Evolutionary conservation across 768 basidiomycete genomes (phyloP).

Genomic region (Rhodotorula graminis): DNA sequence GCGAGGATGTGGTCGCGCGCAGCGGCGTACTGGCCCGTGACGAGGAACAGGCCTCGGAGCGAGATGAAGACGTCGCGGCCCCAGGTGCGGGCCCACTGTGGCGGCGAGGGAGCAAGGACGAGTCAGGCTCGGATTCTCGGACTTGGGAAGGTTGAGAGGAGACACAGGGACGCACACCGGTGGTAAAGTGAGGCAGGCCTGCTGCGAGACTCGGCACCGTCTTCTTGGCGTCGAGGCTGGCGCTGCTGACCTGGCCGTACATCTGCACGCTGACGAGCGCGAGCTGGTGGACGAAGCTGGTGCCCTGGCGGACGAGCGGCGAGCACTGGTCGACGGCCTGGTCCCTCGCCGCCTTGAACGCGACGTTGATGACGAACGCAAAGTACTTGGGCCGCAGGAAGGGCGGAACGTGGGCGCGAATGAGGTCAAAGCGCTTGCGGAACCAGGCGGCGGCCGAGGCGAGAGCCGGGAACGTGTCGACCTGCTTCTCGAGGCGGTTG

Average conservation of each 20-base stretch:
- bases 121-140: slow-evolving; percentile 2
- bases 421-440: slow-evolving; percentile 74
- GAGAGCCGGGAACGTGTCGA: slow-evolving; percentile 63
- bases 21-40: slow-evolving; percentile 79
- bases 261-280: slow-evolving; percentile 66
- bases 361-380: slow-evolving; percentile 79
- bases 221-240: slow-evolving; percentile 66
- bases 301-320: slow-evolving; percentile 76
- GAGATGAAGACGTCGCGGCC: slow-evolving; percentile 60
- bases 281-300: slow-evolving; percentile 82
- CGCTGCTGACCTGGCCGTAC: slow-evolving; percentile 83
- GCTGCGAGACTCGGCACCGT: slow-evolving; percentile 80
- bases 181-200: slow-evolving; percentile 87
- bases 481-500: slow-evolving; percentile 61
- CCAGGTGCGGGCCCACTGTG: slow-evolving; percentile 88
- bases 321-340: slow-evolving; percentile 81
- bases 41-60: slow-evolving; percentile 70
- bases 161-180: slow-evolving; percentile 50
- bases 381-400: slow-evolving; percentile 96
- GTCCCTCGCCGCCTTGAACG: slow-evolving; percentile 83
- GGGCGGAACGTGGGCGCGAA: slow-evolving; percentile 67
- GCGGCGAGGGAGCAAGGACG: not conserved
- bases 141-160: not conserved
- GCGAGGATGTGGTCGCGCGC: slow-evolving; percentile 86
- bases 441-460: slow-evolving; percentile 73